Evolutionary conservation across 2,329 filamentous ascomycete genomes (phyloP).

Genomic region (Xylaria sp.): DNA sequence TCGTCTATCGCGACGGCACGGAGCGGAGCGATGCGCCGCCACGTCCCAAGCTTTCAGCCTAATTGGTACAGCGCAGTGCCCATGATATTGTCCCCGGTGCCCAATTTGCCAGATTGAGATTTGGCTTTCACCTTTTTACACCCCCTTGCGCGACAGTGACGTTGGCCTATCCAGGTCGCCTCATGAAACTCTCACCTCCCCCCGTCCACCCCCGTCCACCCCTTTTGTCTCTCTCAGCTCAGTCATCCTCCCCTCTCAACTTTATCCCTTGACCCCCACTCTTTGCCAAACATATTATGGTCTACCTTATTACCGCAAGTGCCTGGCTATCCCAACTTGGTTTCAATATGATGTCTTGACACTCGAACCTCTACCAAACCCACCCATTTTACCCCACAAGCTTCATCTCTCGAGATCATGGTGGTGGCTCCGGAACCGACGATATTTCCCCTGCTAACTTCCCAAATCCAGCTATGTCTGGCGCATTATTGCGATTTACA

Average conservation of each 20-base stretch:
- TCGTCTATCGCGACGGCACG: conserved; percentile 29
- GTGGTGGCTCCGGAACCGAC: conserved; percentile 27
- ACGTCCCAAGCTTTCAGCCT: conserved; percentile 18
- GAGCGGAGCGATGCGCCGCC: conserved; percentile 31
- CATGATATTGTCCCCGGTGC: conserved; percentile 20
- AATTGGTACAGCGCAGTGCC: conserved; percentile 24
- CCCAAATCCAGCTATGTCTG: conserved; percentile 62
- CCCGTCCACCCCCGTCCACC: conserved; percentile 20
- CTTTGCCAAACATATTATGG: conserved; percentile 21
- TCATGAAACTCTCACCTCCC: conserved; percentile 21
- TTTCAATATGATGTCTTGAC: conserved; percentile 19
- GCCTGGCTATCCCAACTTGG: conserved; percentile 10
- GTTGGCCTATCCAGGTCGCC: conserved; percentile 16
- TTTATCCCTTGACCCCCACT: conserved; percentile 24
- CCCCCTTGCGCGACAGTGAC: conserved; percentile 29
- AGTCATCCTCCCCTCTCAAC: conserved; percentile 10
- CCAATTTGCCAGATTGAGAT: conserved; percentile 21
- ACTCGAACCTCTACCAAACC: conserved; percentile 14
- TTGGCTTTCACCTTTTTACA: conserved; percentile 17
- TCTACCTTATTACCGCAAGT: conserved; percentile 3
- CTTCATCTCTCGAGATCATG: conserved; percentile 23
- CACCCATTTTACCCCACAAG: conserved; percentile 2
- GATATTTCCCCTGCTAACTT: conserved; percentile 42
- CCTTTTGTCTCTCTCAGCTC: conserved; percentile 22
- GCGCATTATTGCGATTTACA: conserved; percentile 73